These are phyloP conservation scores for Talaromyces sp. DNA, from an alignment of 2,329 filamentous ascomycete genomes.

Conservation along the genomic window DNA sequence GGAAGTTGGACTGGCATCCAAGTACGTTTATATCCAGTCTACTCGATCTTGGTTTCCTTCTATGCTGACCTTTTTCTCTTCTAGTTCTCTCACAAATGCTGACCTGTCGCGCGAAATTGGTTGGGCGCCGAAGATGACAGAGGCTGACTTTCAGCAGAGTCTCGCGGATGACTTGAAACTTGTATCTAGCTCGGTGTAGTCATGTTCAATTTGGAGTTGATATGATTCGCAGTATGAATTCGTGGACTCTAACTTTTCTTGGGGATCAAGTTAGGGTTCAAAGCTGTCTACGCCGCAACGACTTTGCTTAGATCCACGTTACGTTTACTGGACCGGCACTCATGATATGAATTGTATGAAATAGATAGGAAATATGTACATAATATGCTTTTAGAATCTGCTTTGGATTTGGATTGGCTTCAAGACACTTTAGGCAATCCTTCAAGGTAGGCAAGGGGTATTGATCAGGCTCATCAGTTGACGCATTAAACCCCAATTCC, in stretches of 20 bases:
- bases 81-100: background rate
- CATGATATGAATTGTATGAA: background rate
- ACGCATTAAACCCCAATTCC: background rate
- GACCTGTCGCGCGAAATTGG: constrained; percentile 1
- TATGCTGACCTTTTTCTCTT: background rate
- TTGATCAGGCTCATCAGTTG: background rate
- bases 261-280: background rate
- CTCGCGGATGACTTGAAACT: background rate
- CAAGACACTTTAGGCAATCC: background rate
- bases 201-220: background rate
- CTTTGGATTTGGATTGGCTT: background rate
- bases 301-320: background rate
- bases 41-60: background rate
- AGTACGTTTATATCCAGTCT: background rate
- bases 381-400: background rate
- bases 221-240: background rate
- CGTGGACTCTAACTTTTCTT: background rate
- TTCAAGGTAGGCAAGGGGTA: background rate
- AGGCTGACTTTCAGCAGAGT: background rate
- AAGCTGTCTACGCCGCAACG: background rate
- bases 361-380: background rate
- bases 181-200: background rate
- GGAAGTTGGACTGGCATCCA: background rate
- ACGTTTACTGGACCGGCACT: background rate
- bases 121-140: background rate